A percentile compares a stretch with the other conserved stretches of the same genome.
These are phyloP conservation scores for Geotrichum phurueaensis DNA, from an alignment of 1,139 yeast species.

Conservation along the genomic window DNA sequence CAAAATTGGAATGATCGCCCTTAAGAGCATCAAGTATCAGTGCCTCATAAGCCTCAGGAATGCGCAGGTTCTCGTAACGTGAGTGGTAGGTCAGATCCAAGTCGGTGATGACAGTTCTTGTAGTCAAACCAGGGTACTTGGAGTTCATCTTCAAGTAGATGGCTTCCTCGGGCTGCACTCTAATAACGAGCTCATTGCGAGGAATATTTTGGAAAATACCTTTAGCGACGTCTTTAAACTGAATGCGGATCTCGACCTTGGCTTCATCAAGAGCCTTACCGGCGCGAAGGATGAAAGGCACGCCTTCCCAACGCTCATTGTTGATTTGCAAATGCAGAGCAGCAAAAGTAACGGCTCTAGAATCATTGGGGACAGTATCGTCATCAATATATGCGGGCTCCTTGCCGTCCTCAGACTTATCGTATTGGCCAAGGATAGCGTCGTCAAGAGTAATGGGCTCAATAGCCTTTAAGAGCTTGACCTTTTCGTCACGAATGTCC, in stretches of 20 bases:
- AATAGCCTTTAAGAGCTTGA: conserved; percentile 79
- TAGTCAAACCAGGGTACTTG: conserved; percentile 86
- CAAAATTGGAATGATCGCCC: conserved; percentile 96
- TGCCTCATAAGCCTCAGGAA: conserved; percentile 97
- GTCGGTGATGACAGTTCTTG: conserved; percentile 77
- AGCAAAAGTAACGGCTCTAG: conserved; percentile 86
- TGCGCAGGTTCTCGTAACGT: conserved; percentile 65
- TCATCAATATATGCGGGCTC: conserved; percentile 92
- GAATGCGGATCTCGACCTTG: conserved; percentile 87
- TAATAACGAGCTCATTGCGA: conserved; percentile 86
- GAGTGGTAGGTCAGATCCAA: conserved; percentile 79
- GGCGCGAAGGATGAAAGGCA: conserved; percentile 90
- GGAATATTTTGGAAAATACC: conserved; percentile 80
- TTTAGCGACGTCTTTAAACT: conserved; percentile 76
- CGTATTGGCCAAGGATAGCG: conserved; percentile 82
- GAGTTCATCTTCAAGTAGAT: conserved; percentile 87
- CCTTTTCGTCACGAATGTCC: conserved; percentile 93
- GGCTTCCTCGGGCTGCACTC: conserved; percentile 94
- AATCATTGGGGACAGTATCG: conserved; percentile 74
- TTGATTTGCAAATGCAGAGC: conserved; percentile 71
- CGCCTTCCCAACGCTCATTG: conserved; percentile 98
- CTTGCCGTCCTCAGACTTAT: conserved; percentile 72
- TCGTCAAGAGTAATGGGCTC: conserved; percentile 60
- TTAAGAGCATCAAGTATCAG: conserved; percentile 82
- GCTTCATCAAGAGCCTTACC: conserved; percentile 93